Evolutionary conservation across 495 filamentous ascomycete species (phyloP), one percentile per base, ranked within the genome.

Genomic region (Mytilinidion resinicola): DNA sequence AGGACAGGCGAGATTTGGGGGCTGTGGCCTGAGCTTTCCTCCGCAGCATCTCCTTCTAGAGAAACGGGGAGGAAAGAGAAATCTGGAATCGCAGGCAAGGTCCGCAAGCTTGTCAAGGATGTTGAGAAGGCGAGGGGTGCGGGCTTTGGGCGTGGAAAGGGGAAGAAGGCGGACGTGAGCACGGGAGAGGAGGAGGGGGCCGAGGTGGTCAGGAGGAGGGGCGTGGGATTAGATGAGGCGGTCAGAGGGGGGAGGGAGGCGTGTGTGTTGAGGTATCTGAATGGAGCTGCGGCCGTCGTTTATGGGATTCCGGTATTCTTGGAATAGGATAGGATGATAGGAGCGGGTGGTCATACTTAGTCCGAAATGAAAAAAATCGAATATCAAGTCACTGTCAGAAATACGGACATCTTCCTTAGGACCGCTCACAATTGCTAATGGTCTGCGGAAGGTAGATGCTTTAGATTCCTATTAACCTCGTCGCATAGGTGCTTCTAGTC

Each of bases 271-370:
- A 81, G 82, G 66, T 96, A 95, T 76, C 76, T 97, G 60, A 98
- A 95, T 66, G 93, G 89, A 0, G 93, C 91, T 10, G 90, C 91
- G 59, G 87, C 90, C 14, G 90, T 90, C 51, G 88, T 97, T 42
- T 98, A 97, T 78, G 93, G 93, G 1, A 82, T 98, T 67, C 93
- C 93, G 57, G 88, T 96, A 58, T 96, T 88, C 74, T 77, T 97
- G 49, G 65, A 62, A 67, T 53, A 30, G 36, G 51, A 8, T 42
- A 4, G 39, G 2, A 42, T 39, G 8, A 14, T 14, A 3, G 39
- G 39, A 17, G 39, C 39, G 25, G 25, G 25, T 30, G 25, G 25
- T 30, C 6, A 6, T 3, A 6, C 25, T 30, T 6, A 30, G 25
- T 30, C 25, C 25, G 25, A 30, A 30, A 30, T 2, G 25, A 30